phyloP scores from a whole-genome alignment of 768 basidiomycete genomes.

The Calocybe indica region DNA sequence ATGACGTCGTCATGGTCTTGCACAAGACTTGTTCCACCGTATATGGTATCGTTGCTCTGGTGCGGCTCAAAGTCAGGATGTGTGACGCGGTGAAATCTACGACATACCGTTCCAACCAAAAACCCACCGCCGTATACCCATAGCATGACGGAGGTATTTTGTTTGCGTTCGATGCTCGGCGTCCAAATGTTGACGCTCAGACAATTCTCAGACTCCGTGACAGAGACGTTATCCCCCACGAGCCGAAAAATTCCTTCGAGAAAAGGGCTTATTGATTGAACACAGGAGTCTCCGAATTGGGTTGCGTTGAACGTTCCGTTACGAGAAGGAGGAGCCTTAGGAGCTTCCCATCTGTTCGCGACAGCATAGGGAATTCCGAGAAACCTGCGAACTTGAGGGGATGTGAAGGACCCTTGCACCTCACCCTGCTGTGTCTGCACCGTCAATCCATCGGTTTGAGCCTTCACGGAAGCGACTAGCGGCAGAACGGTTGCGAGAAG shows the following conservation, averaged over 20 bases:
- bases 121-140: conserved; percentile 31
- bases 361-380: conserved; percentile 25
- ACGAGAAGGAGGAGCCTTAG: conserved; percentile 11
- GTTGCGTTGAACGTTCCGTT: conserved; percentile 14
- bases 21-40: conserved; percentile 22
- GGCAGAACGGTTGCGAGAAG: too few relatives aligned
- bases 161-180: conserved; percentile 18
- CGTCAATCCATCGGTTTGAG: conserved; percentile 8
- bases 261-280: conserved; percentile 13
- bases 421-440: conserved; percentile 20
- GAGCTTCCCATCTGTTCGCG: conserved; percentile 23
- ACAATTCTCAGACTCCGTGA: conserved; percentile 24
- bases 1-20: conserved; percentile 24
- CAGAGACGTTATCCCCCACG: conserved; percentile 11
- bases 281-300: conserved; percentile 19
- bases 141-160: conserved; percentile 25
- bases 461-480: background rate
- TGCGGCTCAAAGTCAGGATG: background rate
- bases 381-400: conserved; percentile 22
- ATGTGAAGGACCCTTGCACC: conserved; percentile 15
- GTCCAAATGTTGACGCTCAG: conserved; percentile 29
- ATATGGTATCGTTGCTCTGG: conserved; percentile 19
- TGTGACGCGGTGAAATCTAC: background rate
- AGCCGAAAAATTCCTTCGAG: conserved; percentile 14
- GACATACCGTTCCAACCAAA: conserved; percentile 24